Evolutionary conservation across 495 filamentous ascomycete genomes (phyloP).

Genomic region (Aspergillus nidulans): DNA sequence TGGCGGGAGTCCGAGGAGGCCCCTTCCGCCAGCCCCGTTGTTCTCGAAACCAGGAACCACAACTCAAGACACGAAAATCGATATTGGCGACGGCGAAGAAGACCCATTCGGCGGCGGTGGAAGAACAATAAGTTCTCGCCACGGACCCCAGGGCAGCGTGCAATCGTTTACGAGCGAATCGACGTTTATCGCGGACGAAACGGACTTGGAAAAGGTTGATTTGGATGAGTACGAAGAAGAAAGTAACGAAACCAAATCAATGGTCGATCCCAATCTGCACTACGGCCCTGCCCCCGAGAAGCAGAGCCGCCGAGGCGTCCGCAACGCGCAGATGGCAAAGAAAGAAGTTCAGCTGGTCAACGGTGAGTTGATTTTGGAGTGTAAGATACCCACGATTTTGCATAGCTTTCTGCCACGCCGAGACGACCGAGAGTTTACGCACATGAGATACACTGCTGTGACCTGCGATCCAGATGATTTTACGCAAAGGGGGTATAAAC

Average conservation of each 20-base stretch:
- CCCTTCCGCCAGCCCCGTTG: conserved; percentile 88
- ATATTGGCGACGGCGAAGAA: conserved; percentile 60
- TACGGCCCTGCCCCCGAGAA: conserved; percentile 85
- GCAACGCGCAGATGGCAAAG: conserved; percentile 82
- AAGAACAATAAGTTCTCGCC: conserved; percentile 37
- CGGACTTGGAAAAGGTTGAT: conserved; percentile 40
- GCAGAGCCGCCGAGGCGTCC: conserved; percentile 78
- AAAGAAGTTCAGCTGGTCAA: conserved; percentile 96
- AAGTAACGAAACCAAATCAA: conserved; percentile 24
- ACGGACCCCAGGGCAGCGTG: conserved; percentile 42
- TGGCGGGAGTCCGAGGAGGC: conserved; percentile 75
- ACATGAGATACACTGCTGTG: conserved; percentile 99
- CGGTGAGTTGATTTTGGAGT: conserved; percentile 94
- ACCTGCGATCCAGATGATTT: conserved; percentile 98
- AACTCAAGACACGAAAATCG: conserved; percentile 39
- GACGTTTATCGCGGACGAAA: conserved; percentile 56
- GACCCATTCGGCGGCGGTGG: conserved; percentile 72
- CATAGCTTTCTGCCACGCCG: conserved; percentile 90
- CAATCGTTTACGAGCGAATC: conserved; percentile 64
- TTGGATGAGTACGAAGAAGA: conserved; percentile 45
- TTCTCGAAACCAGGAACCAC: conserved; percentile 51
- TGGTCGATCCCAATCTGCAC: conserved; percentile 50
- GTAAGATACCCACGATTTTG: conserved; percentile 96
- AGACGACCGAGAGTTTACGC: conserved; percentile 94
- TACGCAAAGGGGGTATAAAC: conserved; percentile 77